A percentile compares a stretch with the other conserved stretches of the same genome.
phyloP scores from a whole-genome alignment of 2,329 filamentous ascomycete genomes.

The Ascochyta viciae-villosae region DNA sequence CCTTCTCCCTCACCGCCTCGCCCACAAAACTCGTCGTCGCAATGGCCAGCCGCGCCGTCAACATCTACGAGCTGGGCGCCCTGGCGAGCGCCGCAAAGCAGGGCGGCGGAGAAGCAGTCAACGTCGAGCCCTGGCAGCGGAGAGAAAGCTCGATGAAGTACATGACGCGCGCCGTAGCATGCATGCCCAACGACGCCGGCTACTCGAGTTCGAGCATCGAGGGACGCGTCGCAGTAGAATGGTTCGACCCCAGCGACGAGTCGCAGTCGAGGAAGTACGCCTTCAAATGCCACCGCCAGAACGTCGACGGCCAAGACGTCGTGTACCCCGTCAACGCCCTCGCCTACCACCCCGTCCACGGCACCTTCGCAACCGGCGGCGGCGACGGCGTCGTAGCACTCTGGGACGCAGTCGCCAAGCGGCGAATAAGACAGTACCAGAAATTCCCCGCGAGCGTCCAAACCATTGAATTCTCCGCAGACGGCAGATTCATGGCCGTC shows the following conservation, averaged over 20 bases:
- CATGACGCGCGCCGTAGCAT: conserved; percentile 89
- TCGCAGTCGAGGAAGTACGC: conserved; percentile 95
- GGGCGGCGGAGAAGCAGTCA: conserved; percentile 41
- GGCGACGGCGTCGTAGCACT: conserved; percentile 91
- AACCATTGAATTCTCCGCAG: conserved; percentile 75
- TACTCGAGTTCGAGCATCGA: conserved; percentile 95
- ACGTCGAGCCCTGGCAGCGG: conserved; percentile 85
- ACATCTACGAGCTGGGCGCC: conserved; percentile 87
- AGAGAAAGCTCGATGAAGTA: conserved; percentile 95
- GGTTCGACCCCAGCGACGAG: conserved; percentile 89
- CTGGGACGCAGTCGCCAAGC: conserved; percentile 91
- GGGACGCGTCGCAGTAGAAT: conserved; percentile 94
- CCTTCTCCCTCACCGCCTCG: conserved; percentile 81
- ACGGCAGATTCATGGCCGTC: conserved; percentile 80
- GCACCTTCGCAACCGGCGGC: conserved; percentile 88
- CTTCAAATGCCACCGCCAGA: conserved; percentile 96
- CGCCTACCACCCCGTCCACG: conserved; percentile 81
- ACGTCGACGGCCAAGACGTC: conserved; percentile 73
- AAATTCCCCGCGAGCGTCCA: conserved; percentile 81
- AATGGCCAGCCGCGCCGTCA: conserved; percentile 91
- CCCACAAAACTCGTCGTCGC: conserved; percentile 90
- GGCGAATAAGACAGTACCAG: conserved; percentile 87
- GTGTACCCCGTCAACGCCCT: conserved; percentile 93
- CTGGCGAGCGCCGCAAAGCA: conserved; percentile 56
- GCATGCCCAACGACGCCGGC: conserved; percentile 95